phyloP scores from a whole-genome alignment of 225 moss, liverwort and hornwort genomes.

The Bryum argenteum region DNA sequence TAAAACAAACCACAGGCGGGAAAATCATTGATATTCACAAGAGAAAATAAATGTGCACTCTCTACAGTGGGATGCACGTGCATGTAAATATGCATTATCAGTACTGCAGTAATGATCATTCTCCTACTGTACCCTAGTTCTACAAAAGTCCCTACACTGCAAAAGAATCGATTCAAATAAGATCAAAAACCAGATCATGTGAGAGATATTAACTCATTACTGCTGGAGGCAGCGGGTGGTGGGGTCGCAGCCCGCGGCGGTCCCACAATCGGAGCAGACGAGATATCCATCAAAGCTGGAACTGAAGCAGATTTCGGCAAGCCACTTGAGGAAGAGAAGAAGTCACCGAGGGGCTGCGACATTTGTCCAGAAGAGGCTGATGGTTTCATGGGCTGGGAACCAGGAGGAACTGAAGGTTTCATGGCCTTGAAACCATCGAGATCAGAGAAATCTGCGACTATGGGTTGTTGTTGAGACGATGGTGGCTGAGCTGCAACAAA shows the following conservation, averaged over 20 bases:
- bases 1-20: not conserved
- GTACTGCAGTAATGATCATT: constrained; percentile 31
- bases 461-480: constrained; percentile 39
- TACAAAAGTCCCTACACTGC: constrained; percentile 31
- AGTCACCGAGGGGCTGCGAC: constrained; percentile 49
- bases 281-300: constrained; percentile 45
- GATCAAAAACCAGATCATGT: constrained; percentile 24
- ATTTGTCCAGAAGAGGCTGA: constrained; percentile 27
- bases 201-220: constrained; percentile 50
- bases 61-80: constrained; percentile 32
- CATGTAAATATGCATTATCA: constrained; percentile 35
- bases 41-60: constrained; percentile 31
- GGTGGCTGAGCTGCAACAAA: constrained; percentile 40
- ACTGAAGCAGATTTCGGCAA: constrained; percentile 44
- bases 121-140: constrained; percentile 27
- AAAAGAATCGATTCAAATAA: constrained; percentile 35
- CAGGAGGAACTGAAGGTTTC: constrained; percentile 26
- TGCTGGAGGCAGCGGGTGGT: constrained; percentile 40
- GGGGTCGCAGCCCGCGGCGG: constrained; percentile 43
- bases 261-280: constrained; percentile 26
- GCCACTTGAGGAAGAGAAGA: constrained; percentile 43
- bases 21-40: constrained; percentile 27
- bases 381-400: constrained; percentile 44
- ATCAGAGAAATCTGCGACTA: constrained; percentile 53
- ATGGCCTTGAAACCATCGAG: constrained; percentile 52